Percentiles rank a stretch among this genome's conserved stretches.
These are phyloP conservation scores for Mycosphaerella arachidis DNA, from an alignment of 2,329 filamentous ascomycete species.

Conservation along the genomic window DNA sequence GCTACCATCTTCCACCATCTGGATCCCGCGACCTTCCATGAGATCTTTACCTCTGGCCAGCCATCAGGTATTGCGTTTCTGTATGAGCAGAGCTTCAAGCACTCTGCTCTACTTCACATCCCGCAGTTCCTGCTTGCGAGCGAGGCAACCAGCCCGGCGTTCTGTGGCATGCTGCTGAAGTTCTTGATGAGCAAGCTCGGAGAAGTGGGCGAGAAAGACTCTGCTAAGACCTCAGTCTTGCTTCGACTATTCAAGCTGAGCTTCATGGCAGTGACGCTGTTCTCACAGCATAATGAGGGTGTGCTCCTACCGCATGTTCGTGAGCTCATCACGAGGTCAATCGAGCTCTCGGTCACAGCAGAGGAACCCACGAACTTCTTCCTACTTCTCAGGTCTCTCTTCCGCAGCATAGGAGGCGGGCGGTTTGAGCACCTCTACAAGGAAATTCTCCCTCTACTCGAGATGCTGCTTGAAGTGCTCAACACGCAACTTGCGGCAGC, in stretches of 20 bases:
- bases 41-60: slow-evolving; percentile 63
- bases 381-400: slow-evolving; percentile 82
- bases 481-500: slow-evolving; percentile 91
- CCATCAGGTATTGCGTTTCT: slow-evolving; percentile 81
- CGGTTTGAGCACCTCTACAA: slow-evolving; percentile 98
- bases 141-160: slow-evolving; percentile 93
- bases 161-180: slow-evolving; percentile 95
- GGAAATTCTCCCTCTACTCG: slow-evolving; percentile 88
- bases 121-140: slow-evolving; percentile 98
- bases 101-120: slow-evolving; percentile 87
- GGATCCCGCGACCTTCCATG: slow-evolving; percentile 95
- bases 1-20: slow-evolving; percentile 98
- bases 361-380: slow-evolving; percentile 99
- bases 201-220: slow-evolving; percentile 86
- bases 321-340: slow-evolving; percentile 95
- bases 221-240: slow-evolving; percentile 87
- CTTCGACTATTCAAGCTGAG: slow-evolving; percentile 94
- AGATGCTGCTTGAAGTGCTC: slow-evolving; percentile 95
- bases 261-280: slow-evolving; percentile 98
- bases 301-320: slow-evolving; percentile 93
- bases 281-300: slow-evolving; percentile 90
- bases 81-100: slow-evolving; percentile 97
- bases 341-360: slow-evolving; percentile 89
- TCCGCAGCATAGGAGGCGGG: slow-evolving; percentile 92
- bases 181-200: slow-evolving; percentile 97